Conservation (phyloP, 2,329 filamentous ascomycete genomes). For the Emmonsiellopsis sp. region DNA sequence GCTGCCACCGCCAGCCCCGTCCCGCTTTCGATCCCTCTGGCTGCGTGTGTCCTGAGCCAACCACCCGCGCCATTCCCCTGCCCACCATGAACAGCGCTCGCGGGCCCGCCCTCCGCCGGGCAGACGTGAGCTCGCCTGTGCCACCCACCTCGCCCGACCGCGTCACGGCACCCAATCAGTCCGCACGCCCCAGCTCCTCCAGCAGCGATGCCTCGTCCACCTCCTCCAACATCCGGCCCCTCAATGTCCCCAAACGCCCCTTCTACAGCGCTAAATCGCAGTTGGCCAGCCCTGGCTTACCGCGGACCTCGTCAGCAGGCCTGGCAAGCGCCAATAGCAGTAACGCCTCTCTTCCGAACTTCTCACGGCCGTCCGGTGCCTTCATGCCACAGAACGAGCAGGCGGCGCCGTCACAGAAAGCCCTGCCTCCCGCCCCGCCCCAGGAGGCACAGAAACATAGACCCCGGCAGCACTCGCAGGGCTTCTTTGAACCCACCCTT, state of each 20-base stretch:
- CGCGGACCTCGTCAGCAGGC: slow-evolving; percentile 20
- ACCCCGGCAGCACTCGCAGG: slow-evolving; percentile 50
- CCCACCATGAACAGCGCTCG: slow-evolving; percentile 3
- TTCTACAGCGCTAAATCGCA: slow-evolving; percentile 25
- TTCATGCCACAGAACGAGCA: slow-evolving; percentile 31
- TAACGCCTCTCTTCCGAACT: slow-evolving; percentile 25
- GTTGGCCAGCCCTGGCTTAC: slow-evolving; percentile 18
- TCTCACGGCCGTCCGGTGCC: slow-evolving; percentile 25
- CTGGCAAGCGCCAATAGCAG: slow-evolving; percentile 22
- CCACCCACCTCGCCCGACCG: slow-evolving; percentile 12
- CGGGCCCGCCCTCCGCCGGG: slow-evolving; percentile 10
- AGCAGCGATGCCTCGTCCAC: slow-evolving; percentile 39
- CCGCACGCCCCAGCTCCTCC: slow-evolving; percentile 32
- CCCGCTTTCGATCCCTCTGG: not conserved
- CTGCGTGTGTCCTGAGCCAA: not conserved
- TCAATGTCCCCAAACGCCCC: slow-evolving; percentile 32
- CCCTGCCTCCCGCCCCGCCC: slow-evolving; percentile 29
- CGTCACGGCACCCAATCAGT: slow-evolving; percentile 16
- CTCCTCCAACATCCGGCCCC: slow-evolving; percentile 36
- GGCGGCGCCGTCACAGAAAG: slow-evolving; percentile 20
- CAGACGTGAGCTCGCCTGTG: slow-evolving; percentile 13
- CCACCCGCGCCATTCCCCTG: not conserved
- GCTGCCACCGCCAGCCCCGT: not conserved
- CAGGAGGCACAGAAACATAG: slow-evolving; percentile 32
- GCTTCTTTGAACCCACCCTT: slow-evolving; percentile 58